Base-by-base conservation (phyloP, 805 yeast species). In the Nematodospora valgi region DNA sequence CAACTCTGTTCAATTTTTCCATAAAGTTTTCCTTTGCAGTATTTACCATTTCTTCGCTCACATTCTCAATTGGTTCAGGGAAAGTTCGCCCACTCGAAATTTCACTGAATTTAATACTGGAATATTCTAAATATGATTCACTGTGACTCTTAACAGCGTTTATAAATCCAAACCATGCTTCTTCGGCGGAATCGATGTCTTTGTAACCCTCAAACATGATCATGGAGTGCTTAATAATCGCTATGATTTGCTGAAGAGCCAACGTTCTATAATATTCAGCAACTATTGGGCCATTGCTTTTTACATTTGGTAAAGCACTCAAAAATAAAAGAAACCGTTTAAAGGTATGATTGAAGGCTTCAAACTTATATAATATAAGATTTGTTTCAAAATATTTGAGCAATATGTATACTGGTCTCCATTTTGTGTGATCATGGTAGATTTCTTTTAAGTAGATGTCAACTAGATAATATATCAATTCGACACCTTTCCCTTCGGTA, bases 141-240 rank as follows among this genome's bases (percentile, higher is more conserved):
- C n/a, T n/a, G n/a, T n/a, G n/a, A n/a, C n/a, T n/a, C n/a, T n/a
- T n/a, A n/a, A n/a, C n/a, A n/a, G n/a, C n/a, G n/a, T n/a, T n/a
- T n/a, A n/a, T n/a, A n/a, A n/a, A n/a, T n/a, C n/a, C n/a, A n/a
- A n/a, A n/a, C n/a, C n/a, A n/a, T n/a, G n/a, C n/a, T n/a, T n/a
- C n/a, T n/a, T n/a, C n/a, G n/a, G n/a, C n/a, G n/a, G n/a, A n/a
- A n/a, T n/a, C n/a, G n/a, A n/a, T n/a, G 26, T 67, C 72, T 27
- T 50, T 54, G 38, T 52, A 67, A 1, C 72, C 72, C 18, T 62
- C 64, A 43, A 50, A 64, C 2, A 55, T 18, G 4, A 43, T 32
- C 21, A 31, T 45, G 6, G 58, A 37, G 22, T 51, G 36, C 9
- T 30, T 23, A 11, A 59, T 39, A 3, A 64, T 50, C 9, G 30